phyloP scores from a whole-genome alignment of 768 basidiomycete species.

The Rubroboletus pulcherrimus region DNA sequence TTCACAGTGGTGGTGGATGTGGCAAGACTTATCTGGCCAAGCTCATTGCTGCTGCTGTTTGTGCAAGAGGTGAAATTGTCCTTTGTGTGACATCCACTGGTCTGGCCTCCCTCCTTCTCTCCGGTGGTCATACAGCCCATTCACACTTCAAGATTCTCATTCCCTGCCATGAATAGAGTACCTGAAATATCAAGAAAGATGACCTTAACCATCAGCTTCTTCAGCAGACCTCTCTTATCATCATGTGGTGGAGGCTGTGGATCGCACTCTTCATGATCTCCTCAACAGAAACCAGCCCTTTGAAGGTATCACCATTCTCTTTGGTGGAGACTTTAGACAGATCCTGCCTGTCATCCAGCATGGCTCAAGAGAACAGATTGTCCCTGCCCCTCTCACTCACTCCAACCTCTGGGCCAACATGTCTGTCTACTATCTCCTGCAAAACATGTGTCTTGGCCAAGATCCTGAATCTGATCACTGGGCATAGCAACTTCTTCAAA shows the following conservation, averaged over 20 bases:
- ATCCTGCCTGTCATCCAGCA: conserved; percentile 41
- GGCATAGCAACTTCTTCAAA: not conserved
- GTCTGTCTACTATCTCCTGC: not conserved
- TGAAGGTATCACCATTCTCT: conserved; percentile 44
- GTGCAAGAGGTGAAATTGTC: not conserved
- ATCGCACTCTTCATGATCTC: conserved; percentile 24
- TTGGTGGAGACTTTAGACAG: conserved; percentile 50
- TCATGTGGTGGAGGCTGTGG: conserved; percentile 43
- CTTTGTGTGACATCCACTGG: not conserved
- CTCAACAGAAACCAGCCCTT: conserved; percentile 12
- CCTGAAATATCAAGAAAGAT: conserved; percentile 36
- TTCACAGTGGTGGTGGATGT: not conserved
- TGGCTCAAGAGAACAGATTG: conserved; percentile 31
- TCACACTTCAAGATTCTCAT: conserved; percentile 48
- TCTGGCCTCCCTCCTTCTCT: conserved; percentile 30
- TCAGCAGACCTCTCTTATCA: conserved; percentile 30
- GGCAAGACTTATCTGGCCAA: not conserved
- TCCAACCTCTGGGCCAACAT: not conserved
- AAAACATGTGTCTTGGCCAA: not conserved
- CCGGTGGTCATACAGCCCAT: conserved; percentile 44
- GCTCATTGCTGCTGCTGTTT: not conserved
- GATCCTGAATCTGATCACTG: not conserved
- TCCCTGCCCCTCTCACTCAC: too few relatives aligned
- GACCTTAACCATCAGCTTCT: conserved; percentile 33
- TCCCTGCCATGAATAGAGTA: conserved; percentile 24